phyloP scores from a whole-genome alignment of 1,284 basidiomycete genomes.

The Rhizoctonia solani region DNA sequence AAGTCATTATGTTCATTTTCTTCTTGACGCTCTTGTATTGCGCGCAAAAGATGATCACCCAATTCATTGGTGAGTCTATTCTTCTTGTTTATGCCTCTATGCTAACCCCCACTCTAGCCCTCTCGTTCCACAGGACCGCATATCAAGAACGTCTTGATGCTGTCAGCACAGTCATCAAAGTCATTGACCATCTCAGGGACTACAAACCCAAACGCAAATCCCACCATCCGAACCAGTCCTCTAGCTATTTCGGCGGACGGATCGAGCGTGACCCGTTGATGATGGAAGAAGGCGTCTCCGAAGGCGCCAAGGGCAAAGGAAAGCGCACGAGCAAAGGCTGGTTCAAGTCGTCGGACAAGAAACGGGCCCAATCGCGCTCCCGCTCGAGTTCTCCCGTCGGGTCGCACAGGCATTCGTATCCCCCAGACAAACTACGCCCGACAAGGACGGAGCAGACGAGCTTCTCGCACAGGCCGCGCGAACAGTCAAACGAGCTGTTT shows the following conservation, averaged over 20 bases:
- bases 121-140: constrained; percentile 71
- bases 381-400: constrained; percentile 14
- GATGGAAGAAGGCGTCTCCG: constrained; percentile 31
- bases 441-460: constrained; percentile 35
- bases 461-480: constrained; percentile 60
- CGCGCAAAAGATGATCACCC: constrained; percentile 65
- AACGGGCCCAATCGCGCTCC: not conserved
- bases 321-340: constrained; percentile 1
- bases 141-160: constrained; percentile 71
- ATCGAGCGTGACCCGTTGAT: constrained; percentile 18
- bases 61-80: constrained; percentile 54
- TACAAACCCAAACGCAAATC: constrained; percentile 62
- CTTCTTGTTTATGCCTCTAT: constrained; percentile 52
- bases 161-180: constrained; percentile 58
- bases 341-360: constrained; percentile 21
- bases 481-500: constrained; percentile 64
- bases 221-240: constrained; percentile 1
- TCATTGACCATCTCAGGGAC: constrained; percentile 70
- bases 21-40: constrained; percentile 66
- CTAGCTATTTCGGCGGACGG: constrained; percentile 14
- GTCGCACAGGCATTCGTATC: constrained; percentile 33
- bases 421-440: constrained; percentile 11
- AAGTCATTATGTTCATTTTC: constrained; percentile 69
- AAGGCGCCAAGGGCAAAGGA: not conserved
- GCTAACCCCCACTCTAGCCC: not conserved